Percentiles rank a stretch among this genome's conserved stretches.
These are phyloP conservation scores for Hirsutella rhossiliensis DNA, from an alignment of 2,329 filamentous ascomycete genomes.

Conservation along the genomic window DNA sequence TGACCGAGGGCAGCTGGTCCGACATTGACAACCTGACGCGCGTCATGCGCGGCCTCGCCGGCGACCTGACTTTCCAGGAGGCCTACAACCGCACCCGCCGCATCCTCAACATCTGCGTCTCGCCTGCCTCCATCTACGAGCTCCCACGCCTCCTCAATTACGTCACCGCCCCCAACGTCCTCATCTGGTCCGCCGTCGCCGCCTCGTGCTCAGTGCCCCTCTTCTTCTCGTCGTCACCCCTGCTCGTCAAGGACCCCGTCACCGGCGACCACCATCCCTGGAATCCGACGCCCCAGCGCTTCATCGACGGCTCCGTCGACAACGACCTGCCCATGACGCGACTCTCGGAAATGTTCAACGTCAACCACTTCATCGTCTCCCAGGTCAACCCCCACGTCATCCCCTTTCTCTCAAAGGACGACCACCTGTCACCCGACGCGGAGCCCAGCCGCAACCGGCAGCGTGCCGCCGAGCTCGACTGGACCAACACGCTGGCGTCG, in stretches of 20 bases:
- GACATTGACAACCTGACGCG: conserved; percentile 71
- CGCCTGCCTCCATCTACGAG: conserved; percentile 77
- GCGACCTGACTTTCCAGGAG: conserved; percentile 89
- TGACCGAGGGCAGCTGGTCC: conserved; percentile 75
- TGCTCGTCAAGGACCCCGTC: conserved; percentile 74
- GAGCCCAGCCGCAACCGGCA: conserved; percentile 13
- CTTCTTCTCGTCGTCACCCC: conserved; percentile 65
- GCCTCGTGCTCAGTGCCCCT: conserved; percentile 88
- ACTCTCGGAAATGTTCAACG: conserved; percentile 90
- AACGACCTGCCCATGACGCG: conserved; percentile 87
- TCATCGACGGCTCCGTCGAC: conserved; percentile 92
- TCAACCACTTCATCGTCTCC: conserved; percentile 95
- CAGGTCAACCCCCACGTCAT: conserved; percentile 94
- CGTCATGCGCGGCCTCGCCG: conserved; percentile 71
- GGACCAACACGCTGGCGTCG: conserved; percentile 55
- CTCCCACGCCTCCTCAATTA: conserved; percentile 83
- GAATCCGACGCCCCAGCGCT: conserved; percentile 75
- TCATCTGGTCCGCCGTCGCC: conserved; percentile 95
- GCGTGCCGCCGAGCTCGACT: conserved; percentile 32
- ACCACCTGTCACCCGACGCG: conserved; percentile 34
- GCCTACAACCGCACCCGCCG: conserved; percentile 88
- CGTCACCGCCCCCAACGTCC: conserved; percentile 82
- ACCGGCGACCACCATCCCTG: conserved; percentile 70
- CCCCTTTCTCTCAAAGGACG: conserved; percentile 70
- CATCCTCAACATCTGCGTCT: conserved; percentile 90